Evolutionary conservation across 495 filamentous ascomycete species (phyloP), one percentile per base, ranked within the genome.

Genomic region (Daldinia concentrica): DNA sequence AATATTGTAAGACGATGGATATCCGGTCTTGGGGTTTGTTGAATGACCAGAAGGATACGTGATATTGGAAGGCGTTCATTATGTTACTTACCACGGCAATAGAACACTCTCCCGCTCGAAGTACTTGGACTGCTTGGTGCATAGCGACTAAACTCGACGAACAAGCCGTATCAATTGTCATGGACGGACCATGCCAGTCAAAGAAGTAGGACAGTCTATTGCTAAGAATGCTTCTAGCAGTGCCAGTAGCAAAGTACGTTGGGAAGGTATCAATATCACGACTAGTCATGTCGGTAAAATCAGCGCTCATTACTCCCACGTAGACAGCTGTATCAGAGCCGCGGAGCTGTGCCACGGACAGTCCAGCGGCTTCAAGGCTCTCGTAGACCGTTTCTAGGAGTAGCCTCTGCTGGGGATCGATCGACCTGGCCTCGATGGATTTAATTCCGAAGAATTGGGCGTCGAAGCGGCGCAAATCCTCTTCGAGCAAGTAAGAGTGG

Each of bases 111-210:
- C 83, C 82, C 26, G 64, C 78, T 34, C 80, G 77, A 19, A 88
- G 69, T 39, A 78, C 82, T 68, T 86, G 83, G 19, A 83, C 80
- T 7, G 80, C 86, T 58, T 79, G 77, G 63, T 88, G 84, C 6
- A 87, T 61, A 0, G 86, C 86, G 3, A 83, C 77, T 14, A 90
- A 22, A 50, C 50, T 57, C n/a, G 82, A 82, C 1, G 83, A 84
- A 77, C 93, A 96, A n/a, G 92, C 93, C 1, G 93, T 95, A 78
- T 95, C 92, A 29, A 94, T 83, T 58, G 88, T 92, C 78, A 90
- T 88, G 56, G 88, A 77, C 1, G 81, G 78, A 3, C 87, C 85
- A 6, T 78, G 77, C 68, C 83, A 81, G 65, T 86, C 80, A 65
- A 84, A 86, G 51, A 80, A 83, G 55, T 85, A 81, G 0, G 82